Percentiles rank a stretch among this genome's conserved stretches.
These are phyloP conservation scores for Chaetomium olivaceum DNA, from an alignment of 2,329 filamentous ascomycete species.

Conservation along the genomic window DNA sequence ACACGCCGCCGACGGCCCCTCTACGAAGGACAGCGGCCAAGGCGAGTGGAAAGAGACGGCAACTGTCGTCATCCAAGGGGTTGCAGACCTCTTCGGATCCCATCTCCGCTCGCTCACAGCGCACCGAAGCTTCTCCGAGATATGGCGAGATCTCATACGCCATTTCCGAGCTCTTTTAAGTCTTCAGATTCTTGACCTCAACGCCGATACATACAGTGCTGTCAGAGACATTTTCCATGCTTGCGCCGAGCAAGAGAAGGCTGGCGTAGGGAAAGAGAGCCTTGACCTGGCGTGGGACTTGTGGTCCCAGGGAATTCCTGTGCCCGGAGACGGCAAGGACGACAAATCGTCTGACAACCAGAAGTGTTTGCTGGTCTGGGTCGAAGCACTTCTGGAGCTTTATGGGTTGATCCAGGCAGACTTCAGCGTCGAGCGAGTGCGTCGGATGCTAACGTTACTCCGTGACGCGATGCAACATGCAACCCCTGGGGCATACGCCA, in stretches of 20 bases:
- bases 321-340: slow-evolving; percentile 43
- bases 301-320: slow-evolving; percentile 68
- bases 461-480: slow-evolving; percentile 70
- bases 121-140: slow-evolving; percentile 65
- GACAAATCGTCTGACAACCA: slow-evolving; percentile 67
- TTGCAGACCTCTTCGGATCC: slow-evolving; percentile 70
- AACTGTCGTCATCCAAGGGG: slow-evolving; percentile 70
- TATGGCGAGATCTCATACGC: slow-evolving; percentile 74
- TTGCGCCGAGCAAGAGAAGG: slow-evolving; percentile 45
- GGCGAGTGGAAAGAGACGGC: slow-evolving; percentile 73
- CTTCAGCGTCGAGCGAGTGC: slow-evolving; percentile 62
- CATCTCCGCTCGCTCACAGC: slow-evolving; percentile 73
- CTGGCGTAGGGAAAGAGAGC: slow-evolving; percentile 51
- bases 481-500: slow-evolving; percentile 65
- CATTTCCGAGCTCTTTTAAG: slow-evolving; percentile 67
- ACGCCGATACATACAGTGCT: slow-evolving; percentile 69
- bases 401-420: slow-evolving; percentile 71
- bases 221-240: slow-evolving; percentile 63
- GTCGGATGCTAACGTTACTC: slow-evolving; percentile 70
- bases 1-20: slow-evolving; percentile 40
- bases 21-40: slow-evolving; percentile 45
- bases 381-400: slow-evolving; percentile 72
- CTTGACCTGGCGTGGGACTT: slow-evolving; percentile 66
- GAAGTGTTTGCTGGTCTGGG: slow-evolving; percentile 81
- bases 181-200: slow-evolving; percentile 67